phyloP scores from a whole-genome alignment of 805 yeast species.

The Nakazawaea holstii region DNA sequence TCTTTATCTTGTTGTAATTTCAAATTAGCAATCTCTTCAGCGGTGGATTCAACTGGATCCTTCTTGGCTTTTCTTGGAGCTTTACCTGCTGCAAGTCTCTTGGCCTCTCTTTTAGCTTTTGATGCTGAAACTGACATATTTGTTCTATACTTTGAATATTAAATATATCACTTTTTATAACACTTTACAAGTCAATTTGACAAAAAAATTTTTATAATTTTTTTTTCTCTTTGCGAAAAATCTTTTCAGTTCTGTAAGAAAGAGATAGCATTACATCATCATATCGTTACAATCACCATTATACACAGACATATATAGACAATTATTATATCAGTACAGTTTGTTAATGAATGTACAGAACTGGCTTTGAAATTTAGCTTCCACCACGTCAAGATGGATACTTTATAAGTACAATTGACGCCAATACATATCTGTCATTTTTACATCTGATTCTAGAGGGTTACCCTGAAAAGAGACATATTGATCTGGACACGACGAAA shows the following conservation, averaged over 20 bases:
- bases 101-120: slow-evolving; percentile 97
- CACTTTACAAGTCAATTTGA: background rate
- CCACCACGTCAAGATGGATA: too few species aligned
- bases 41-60: slow-evolving; percentile 52
- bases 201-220: background rate
- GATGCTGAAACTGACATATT: slow-evolving; percentile 71
- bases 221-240: background rate
- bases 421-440: too few species aligned
- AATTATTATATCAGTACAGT: too few species aligned
- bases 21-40: slow-evolving; percentile 75
- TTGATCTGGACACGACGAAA: slow-evolving; percentile 3
- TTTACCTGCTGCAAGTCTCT: slow-evolving; percentile 82
- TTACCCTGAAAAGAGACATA: slow-evolving; percentile 8
- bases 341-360: too few species aligned
- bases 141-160: too few species aligned
- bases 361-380: too few species aligned
- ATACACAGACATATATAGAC: too few species aligned
- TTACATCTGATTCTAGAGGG: background rate
- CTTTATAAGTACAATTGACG: too few species aligned
- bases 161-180: background rate
- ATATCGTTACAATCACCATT: too few species aligned
- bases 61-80: slow-evolving; percentile 61
- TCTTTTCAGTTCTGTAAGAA: background rate
- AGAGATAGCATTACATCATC: too few species aligned
- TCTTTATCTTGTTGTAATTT: slow-evolving; percentile 91